phyloP scores from a whole-genome alignment of 2,329 filamentous ascomycete genomes.

The Clathrospora elynae region DNA sequence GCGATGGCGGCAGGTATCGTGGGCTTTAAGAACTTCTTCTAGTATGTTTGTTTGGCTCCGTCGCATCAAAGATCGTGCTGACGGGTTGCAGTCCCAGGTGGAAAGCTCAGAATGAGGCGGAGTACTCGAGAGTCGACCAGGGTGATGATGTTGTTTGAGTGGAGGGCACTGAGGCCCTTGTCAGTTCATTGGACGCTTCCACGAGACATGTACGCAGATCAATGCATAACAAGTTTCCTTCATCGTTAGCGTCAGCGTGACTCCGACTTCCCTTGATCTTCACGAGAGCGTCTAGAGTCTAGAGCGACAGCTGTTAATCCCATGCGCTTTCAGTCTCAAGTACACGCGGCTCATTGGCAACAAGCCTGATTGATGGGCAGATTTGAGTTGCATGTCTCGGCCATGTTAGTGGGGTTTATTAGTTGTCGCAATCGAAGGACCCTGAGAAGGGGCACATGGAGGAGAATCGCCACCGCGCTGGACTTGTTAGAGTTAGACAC shows the following conservation, averaged over 20 bases:
- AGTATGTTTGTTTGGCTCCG: slow-evolving; percentile 46
- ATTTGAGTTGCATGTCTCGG: slow-evolving; percentile 37
- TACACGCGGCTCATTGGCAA: too few relatives aligned
- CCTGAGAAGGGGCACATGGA: slow-evolving; percentile 24
- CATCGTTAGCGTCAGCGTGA: too few relatives aligned
- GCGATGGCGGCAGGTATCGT: slow-evolving; percentile 60
- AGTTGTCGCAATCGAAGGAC: slow-evolving; percentile 12
- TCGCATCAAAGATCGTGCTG: slow-evolving; percentile 20
- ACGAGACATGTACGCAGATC: too few relatives aligned
- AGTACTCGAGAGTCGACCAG: slow-evolving; percentile 26
- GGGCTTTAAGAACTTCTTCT: slow-evolving; percentile 57
- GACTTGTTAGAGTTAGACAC: neutral
- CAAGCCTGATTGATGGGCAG: slow-evolving; percentile 1
- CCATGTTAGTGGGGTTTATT: slow-evolving; percentile 31
- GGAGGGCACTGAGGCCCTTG: too few relatives aligned
- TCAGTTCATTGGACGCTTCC: too few relatives aligned
- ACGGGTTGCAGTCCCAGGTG: slow-evolving; percentile 31
- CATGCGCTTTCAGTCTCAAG: too few relatives aligned
- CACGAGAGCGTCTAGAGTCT: too few relatives aligned
- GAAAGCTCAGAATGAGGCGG: slow-evolving; percentile 27
- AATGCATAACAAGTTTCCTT: too few relatives aligned
- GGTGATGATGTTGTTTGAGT: slow-evolving; percentile 6
- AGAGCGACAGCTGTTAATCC: too few relatives aligned
- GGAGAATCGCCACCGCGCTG: slow-evolving; percentile 21
- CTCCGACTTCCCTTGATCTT: too few relatives aligned